Percentiles rank a stretch among this genome's conserved stretches.
phyloP scores from a whole-genome alignment of 73 alveolate genomes.

The Tetrahymena borealis region DNA sequence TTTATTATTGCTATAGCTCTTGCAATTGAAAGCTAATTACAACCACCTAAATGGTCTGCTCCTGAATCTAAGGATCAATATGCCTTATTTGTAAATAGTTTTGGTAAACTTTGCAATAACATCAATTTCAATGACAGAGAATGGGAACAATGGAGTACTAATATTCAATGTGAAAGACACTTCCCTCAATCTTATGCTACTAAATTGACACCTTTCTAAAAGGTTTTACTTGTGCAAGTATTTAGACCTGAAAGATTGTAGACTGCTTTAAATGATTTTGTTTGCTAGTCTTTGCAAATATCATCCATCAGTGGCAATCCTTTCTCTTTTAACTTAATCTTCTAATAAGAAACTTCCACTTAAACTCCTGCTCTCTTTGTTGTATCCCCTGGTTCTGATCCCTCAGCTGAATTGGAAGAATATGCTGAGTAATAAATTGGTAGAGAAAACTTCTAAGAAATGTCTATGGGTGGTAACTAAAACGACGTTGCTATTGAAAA shows the following conservation, averaged over 20 bases:
- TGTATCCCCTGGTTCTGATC: conserved; percentile 99
- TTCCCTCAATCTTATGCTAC: conserved; percentile 69
- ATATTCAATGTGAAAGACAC: conserved; percentile 78
- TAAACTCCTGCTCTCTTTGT: conserved; percentile 93
- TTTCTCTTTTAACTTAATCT: conserved; percentile 75
- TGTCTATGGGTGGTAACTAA: conserved; percentile 99
- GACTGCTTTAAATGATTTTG: conserved; percentile 91
- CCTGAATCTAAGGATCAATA: conserved; percentile 90
- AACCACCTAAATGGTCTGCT: conserved; percentile 89
- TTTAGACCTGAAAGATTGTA: conserved; percentile 99
- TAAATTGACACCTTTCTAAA: conserved; percentile 88
- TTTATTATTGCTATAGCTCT: background rate
- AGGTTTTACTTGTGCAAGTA: conserved; percentile 89
- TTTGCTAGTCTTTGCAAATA: conserved; percentile 91
- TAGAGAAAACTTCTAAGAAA: conserved; percentile 91
- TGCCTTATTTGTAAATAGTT: conserved; percentile 74
- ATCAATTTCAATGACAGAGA: conserved; percentile 60
- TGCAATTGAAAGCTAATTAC: background rate
- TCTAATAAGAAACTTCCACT: conserved; percentile 80
- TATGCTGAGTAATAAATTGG: conserved; percentile 94
- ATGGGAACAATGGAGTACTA: conserved; percentile 71
- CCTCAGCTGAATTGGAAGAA: conserved; percentile 98
- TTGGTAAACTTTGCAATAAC: conserved; percentile 59
- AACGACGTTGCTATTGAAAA: conserved; percentile 92
- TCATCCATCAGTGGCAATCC: conserved; percentile 94